Percentiles rank a stretch among this genome's conserved stretches.
phyloP scores from a whole-genome alignment of 2,329 filamentous ascomycete species.

The Uncinocarpus reesii region DNA sequence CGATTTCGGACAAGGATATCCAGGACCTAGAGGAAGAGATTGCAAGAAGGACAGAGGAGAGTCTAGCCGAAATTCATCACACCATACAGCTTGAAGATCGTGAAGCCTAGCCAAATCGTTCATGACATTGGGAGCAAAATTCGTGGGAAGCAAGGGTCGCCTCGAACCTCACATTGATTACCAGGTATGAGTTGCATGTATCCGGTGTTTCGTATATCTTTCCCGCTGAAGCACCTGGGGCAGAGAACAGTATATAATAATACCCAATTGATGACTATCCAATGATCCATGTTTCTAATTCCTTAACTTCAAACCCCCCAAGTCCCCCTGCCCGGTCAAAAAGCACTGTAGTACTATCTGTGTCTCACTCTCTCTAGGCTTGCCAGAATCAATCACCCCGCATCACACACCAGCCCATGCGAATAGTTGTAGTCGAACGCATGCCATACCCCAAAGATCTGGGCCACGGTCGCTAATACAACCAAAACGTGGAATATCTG shows the following conservation, averaged over 20 bases:
- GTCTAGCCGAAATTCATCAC: conserved; percentile 18
- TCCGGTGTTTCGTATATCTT: no score
- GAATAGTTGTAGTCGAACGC: conserved; percentile 79
- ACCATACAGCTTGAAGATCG: conserved; percentile 15
- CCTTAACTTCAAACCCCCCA: no score
- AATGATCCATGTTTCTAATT: not conserved
- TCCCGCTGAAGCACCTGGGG: not conserved
- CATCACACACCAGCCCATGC: conserved; percentile 5
- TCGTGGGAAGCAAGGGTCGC: not conserved
- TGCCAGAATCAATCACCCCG: not conserved
- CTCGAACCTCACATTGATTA: not conserved
- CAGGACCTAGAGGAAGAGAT: conserved; percentile 23
- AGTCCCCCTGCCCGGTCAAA: no score
- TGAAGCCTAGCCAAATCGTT: not conserved
- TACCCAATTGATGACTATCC: not conserved
- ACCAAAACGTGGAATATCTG: conserved; percentile 41
- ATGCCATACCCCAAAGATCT: conserved; percentile 63
- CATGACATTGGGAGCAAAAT: not conserved
- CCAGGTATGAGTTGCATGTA: not conserved
- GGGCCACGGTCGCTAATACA: conserved; percentile 34
- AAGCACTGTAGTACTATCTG: no score
- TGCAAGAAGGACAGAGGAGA: conserved; percentile 25
- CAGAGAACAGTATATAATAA: not conserved
- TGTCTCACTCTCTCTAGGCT: no score
- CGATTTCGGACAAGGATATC: conserved; percentile 19